Conservation (phyloP, 2,329 filamentous ascomycete species). For the Periconia sp. region DNA sequence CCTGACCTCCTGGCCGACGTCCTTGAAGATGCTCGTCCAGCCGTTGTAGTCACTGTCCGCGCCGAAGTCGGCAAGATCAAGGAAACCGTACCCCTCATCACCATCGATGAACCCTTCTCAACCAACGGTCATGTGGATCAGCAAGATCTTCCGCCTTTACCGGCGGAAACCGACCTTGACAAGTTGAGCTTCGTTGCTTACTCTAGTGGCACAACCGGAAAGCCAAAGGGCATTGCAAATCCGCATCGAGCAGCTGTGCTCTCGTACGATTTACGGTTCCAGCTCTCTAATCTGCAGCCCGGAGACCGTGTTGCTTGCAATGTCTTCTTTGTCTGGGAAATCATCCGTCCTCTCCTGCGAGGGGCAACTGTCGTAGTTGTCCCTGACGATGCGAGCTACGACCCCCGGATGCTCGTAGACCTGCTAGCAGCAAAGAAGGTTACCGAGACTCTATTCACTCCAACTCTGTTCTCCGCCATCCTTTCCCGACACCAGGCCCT, state of each 20-base stretch:
- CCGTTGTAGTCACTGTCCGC: constrained; percentile 71
- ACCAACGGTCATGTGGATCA: constrained; percentile 44
- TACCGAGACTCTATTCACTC: constrained; percentile 84
- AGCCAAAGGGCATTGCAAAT: constrained; percentile 83
- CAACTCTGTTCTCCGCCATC: constrained; percentile 76
- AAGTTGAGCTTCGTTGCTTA: constrained; percentile 81
- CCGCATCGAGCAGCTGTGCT: constrained; percentile 75
- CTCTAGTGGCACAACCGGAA: constrained; percentile 77
- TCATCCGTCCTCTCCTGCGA: constrained; percentile 75
- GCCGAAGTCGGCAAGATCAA: constrained; percentile 71
- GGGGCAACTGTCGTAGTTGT: constrained; percentile 78
- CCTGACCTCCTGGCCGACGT: constrained; percentile 76
- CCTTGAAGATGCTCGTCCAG: constrained; percentile 74
- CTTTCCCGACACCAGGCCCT: constrained; percentile 73
- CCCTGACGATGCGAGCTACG: constrained; percentile 78
- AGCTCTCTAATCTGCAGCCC: constrained; percentile 69
- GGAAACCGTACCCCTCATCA: constrained; percentile 66
- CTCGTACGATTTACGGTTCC: constrained; percentile 76
- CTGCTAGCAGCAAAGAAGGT: constrained; percentile 69
- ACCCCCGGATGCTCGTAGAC: constrained; percentile 75
- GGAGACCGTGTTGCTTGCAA: constrained; percentile 86
- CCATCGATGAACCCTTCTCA: constrained; percentile 60
- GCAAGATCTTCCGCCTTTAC: constrained; percentile 57
- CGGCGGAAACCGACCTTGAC: constrained; percentile 72
- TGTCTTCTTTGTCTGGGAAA: constrained; percentile 88